Conservation (phyloP, 805 yeast genomes). For the Ogataea parapolymorpha region DNA sequence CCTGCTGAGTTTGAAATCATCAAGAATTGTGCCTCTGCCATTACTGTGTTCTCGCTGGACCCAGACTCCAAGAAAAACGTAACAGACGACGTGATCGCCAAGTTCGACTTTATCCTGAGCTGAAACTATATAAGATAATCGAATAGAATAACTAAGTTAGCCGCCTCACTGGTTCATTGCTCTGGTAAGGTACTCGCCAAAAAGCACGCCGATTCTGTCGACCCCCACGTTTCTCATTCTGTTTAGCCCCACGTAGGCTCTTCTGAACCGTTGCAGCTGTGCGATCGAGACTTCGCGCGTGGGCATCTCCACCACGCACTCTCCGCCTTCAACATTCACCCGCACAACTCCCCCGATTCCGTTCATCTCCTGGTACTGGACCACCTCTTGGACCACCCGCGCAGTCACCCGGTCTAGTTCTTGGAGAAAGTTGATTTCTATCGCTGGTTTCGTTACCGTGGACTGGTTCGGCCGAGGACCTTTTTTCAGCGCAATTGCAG, state of each 20-base stretch:
- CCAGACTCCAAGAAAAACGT: constrained; percentile 33
- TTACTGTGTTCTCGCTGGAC: constrained; percentile 47
- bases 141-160: not conserved
- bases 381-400: constrained; percentile 55
- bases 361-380: constrained; percentile 58
- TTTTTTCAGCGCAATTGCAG: constrained; percentile 54
- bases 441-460: constrained; percentile 76
- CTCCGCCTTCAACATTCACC: constrained; percentile 37
- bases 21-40: constrained; percentile 38
- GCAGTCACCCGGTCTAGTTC: constrained; percentile 72
- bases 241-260: constrained; percentile 80
- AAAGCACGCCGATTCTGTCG: constrained; percentile 64
- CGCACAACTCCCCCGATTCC: constrained; percentile 47
- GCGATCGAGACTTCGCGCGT: constrained; percentile 57
- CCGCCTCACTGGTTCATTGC: constrained; percentile 42
- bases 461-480: constrained; percentile 81
- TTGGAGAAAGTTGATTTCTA: constrained; percentile 71
- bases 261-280: constrained; percentile 75
- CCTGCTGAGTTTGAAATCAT: constrained; percentile 41
- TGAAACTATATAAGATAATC: not conserved
- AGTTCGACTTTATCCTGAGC: constrained; percentile 6
- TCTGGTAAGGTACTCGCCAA: constrained; percentile 72
- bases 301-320: constrained; percentile 57
- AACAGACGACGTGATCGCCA: constrained; percentile 5
- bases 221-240: constrained; percentile 71